Evolutionary conservation across 139 green algal genomes (phyloP).

Genomic region (Tetraselmis striata): DNA sequence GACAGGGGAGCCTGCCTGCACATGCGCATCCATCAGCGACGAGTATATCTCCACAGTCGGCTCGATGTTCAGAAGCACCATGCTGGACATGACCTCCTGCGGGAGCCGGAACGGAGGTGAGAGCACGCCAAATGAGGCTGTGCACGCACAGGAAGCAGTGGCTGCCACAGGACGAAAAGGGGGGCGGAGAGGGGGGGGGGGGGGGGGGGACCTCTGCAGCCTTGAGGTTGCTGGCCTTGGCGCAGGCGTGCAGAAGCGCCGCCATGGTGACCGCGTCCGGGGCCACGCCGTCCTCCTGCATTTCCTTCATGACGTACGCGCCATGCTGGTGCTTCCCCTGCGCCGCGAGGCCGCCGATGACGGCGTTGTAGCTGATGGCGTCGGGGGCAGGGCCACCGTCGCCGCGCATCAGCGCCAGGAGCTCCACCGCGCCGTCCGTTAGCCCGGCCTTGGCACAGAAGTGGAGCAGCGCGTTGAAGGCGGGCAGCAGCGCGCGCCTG

Average conservation of each 20-base stretch:
- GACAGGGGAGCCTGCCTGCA: neutral
- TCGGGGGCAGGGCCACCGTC: neutral
- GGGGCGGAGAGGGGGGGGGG: too few relatives aligned
- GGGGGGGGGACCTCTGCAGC: neutral
- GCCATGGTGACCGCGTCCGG: neutral
- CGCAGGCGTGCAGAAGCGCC: neutral
- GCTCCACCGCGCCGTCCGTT: neutral
- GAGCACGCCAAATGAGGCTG: too few relatives aligned
- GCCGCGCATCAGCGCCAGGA: neutral
- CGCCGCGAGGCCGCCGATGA: neutral
- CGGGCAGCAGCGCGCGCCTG: neutral
- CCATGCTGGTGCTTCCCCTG: neutral
- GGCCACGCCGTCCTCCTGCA: neutral
- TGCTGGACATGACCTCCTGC: neutral
- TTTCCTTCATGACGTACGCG: neutral
- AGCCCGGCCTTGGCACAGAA: neutral
- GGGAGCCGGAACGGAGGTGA: neutral
- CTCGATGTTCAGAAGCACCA: neutral
- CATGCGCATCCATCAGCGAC: neutral
- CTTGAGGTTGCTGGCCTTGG: neutral
- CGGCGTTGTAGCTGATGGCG: conserved; percentile 1
- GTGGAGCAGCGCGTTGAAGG: neutral
- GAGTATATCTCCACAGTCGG: neutral
- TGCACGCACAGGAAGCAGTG: too few relatives aligned
- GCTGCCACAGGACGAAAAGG: too few relatives aligned